These are phyloP conservation scores for Kwoniella mangroviensis DNA, from an alignment of 768 basidiomycete genomes.

Conservation along the genomic window DNA sequence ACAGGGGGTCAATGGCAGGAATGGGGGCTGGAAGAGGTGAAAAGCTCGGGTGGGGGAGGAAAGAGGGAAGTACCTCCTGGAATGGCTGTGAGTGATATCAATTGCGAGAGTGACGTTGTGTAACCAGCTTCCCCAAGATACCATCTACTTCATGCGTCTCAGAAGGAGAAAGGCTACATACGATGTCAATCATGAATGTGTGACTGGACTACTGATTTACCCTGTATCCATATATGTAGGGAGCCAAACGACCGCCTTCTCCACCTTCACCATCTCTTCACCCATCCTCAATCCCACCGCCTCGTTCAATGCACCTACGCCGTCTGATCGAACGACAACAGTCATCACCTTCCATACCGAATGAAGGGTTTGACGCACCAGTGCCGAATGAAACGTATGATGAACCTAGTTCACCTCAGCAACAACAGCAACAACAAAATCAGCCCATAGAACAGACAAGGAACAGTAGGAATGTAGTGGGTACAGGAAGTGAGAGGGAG, in stretches of 20 bases:
- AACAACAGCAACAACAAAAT: conserved; percentile 12
- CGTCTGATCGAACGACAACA: conserved; percentile 41
- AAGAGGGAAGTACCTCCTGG: conserved; percentile 50
- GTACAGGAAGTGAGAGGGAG: neutral
- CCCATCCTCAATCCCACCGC: conserved; percentile 27
- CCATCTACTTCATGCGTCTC: too few species aligned
- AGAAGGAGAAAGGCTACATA: neutral
- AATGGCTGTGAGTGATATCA: conserved; percentile 47
- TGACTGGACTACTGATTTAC: neutral
- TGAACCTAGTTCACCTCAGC: conserved; percentile 13
- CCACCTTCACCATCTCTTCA: conserved; percentile 48
- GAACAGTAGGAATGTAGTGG: neutral
- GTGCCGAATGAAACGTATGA: conserved; percentile 52
- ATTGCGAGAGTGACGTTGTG: too few species aligned
- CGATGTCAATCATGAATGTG: neutral
- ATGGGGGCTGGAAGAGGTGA: conserved; percentile 34
- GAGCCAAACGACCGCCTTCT: conserved; percentile 53
- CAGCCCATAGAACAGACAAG: neutral
- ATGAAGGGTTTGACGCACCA: conserved; percentile 51
- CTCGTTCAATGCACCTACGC: conserved; percentile 41
- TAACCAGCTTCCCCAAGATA: too few species aligned
- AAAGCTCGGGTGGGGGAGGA: conserved; percentile 32
- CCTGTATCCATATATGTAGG: conserved; percentile 23
- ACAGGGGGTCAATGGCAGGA: conserved; percentile 44
- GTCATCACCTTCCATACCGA: conserved; percentile 30